Conservation (phyloP, 2,329 filamentous ascomycete genomes). For the Graphilbum ipis-grandicollis region DNA sequence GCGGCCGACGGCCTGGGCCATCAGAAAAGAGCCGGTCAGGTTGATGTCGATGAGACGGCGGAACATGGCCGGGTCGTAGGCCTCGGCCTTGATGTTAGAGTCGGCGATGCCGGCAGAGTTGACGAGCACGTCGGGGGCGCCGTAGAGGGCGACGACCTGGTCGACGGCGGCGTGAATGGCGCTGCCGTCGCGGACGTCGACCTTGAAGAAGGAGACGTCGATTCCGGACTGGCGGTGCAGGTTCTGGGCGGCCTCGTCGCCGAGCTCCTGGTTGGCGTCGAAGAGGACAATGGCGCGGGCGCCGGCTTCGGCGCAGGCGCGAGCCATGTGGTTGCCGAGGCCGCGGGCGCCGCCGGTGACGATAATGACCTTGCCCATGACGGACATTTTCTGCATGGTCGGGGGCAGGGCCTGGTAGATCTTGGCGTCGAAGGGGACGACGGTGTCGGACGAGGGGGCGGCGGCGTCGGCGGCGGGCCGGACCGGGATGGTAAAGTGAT, state of each 20-base stretch:
- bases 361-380: constrained; percentile 54
- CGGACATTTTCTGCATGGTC: constrained; percentile 51
- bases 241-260: constrained; percentile 50
- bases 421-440: constrained; percentile 33
- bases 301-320: constrained; percentile 59
- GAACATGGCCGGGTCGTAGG: constrained; percentile 61
- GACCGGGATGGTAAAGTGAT: constrained; percentile 39
- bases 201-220: constrained; percentile 60
- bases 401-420: constrained; percentile 39
- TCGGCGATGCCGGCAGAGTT: constrained; percentile 69
- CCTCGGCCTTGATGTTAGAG: constrained; percentile 70
- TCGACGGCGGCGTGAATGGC: constrained; percentile 54
- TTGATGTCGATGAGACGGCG: constrained; percentile 69
- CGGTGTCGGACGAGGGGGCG: constrained; percentile 26
- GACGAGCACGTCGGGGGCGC: constrained; percentile 57
- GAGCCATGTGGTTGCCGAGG: constrained; percentile 64
- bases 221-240: constrained; percentile 57
- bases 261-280: constrained; percentile 60
- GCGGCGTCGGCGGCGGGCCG: constrained; percentile 13
- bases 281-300: constrained; percentile 59
- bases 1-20: constrained; percentile 54
- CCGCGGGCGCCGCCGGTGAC: constrained; percentile 61
- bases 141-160: constrained; percentile 47
- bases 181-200: constrained; percentile 56
- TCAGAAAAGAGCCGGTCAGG: constrained; percentile 61